These are phyloP conservation scores for Eustoma russellianum DNA, from an alignment of 257 asterid species.

Conservation along the genomic window DNA sequence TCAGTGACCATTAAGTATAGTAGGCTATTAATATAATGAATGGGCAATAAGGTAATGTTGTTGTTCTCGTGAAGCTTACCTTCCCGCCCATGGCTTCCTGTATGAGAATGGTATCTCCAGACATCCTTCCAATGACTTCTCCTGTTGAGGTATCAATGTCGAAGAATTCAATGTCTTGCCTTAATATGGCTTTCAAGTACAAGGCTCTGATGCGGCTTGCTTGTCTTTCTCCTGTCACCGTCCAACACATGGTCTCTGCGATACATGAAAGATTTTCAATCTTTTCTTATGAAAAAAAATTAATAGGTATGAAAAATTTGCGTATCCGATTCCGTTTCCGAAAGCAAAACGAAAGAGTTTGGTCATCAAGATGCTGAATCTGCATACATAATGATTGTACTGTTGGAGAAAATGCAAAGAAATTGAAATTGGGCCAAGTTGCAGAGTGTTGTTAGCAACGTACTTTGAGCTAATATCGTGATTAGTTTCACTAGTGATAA, in stretches of 20 bases:
- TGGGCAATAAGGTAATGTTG: no score
- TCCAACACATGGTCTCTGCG: constrained; percentile 55
- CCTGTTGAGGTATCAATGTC: constrained; percentile 44
- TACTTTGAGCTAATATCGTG: no score
- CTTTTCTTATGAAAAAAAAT: neutral
- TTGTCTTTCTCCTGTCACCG: constrained; percentile 45
- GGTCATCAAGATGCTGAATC: no score
- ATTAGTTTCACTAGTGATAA: no score
- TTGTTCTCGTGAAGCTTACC: constrained; percentile 13
- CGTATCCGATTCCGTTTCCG: no score
- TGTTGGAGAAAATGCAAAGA: no score
- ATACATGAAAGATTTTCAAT: neutral
- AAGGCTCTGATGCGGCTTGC: constrained; percentile 39
- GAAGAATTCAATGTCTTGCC: constrained; percentile 46
- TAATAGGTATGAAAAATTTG: no score
- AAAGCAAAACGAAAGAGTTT: no score
- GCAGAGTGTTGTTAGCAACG: no score
- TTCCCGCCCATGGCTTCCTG: constrained; percentile 89
- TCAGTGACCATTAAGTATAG: neutral
- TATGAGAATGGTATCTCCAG: constrained; percentile 44
- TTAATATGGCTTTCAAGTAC: constrained; percentile 40
- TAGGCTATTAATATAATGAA: neutral
- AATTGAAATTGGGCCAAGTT: no score
- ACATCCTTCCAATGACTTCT: constrained; percentile 37
- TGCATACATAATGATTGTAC: no score